Conservation (phyloP, 106 monocot genomes). For the Dendrobium catenatum region DNA sequence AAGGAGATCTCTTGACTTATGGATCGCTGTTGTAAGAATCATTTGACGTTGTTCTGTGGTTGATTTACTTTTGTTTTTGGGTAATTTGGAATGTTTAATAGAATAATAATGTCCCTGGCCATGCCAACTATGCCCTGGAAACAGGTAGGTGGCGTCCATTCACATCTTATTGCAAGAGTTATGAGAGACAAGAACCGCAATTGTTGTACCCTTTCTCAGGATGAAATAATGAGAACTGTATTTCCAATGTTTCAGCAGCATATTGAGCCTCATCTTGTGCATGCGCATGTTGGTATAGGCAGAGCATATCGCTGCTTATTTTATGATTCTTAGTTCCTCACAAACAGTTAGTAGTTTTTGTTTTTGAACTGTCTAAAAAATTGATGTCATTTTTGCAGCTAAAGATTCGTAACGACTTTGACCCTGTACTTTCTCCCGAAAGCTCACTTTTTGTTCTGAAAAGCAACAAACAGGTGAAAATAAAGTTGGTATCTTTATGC, state of each 20-base stretch:
- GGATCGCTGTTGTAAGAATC: slow-evolving; percentile 96
- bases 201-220: slow-evolving; percentile 64
- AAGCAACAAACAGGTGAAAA: slow-evolving; percentile 79
- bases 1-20: slow-evolving; percentile 77
- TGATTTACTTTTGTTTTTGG: not conserved
- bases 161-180: slow-evolving; percentile 95
- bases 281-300: slow-evolving; percentile 99
- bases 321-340: not conserved
- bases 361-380: not conserved
- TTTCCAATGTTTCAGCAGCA: slow-evolving; percentile 96
- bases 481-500: slow-evolving; percentile 1
- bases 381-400: slow-evolving; percentile 43
- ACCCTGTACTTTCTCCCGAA: slow-evolving; percentile 98
- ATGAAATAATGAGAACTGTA: slow-evolving; percentile 92
- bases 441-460: slow-evolving; percentile 96
- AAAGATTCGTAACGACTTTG: slow-evolving; percentile 98
- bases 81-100: not conserved
- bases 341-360: not conserved
- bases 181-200: slow-evolving; percentile 78
- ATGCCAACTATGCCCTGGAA: slow-evolving; percentile 5
- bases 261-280: slow-evolving; percentile 98
- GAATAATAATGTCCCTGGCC: not conserved
- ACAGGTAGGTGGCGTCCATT: slow-evolving; percentile 99
- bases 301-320: slow-evolving; percentile 3
- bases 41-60: not conserved